Base-by-base conservation (phyloP, 495 filamentous ascomycete genomes). In the Penicillium robsamsonii region DNA sequence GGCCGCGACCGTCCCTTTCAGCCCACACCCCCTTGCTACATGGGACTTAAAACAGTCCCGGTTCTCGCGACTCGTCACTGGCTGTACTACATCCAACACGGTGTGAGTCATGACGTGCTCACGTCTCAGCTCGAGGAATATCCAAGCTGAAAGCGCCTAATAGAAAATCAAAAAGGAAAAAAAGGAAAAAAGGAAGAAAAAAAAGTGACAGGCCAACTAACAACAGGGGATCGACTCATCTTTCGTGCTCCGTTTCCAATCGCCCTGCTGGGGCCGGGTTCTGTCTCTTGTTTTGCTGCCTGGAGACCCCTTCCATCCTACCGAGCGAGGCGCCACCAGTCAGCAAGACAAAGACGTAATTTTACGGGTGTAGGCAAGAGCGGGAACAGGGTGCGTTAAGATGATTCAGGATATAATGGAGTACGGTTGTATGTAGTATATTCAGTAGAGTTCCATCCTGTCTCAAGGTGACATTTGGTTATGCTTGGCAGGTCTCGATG, bases 181-280 rank as follows among this genome's bases (percentile, higher is more conserved):
- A 22, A 22, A 22, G 22, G 22, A 22, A 22, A 22, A 22, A 22
- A 22, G 22, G 22, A 38, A 18, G n/a, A n/a, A 17, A 17, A 47
- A 33, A 35, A n/a, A n/a, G 35, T 38, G 35, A 38, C 8, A 38
- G n/a, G 35, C 7, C n/a, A 17, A 38, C 35, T 38, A 17, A 17
- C 7, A 8, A 47, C 45, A 31, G n/a, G 44, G 44, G 44, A 25
- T 56, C 33, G 35, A 13, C 15, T 17, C 35, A 17, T 38, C 6
- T n/a, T 55, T 53, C 29, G 40, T 54, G 57, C 56, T 60, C 58
- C 46, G 47, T 67, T 67, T 61, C 52, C 45, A 64, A 67, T 58
- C 46, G 44, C 37, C 30, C 61, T 22, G 56, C 49, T 40, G 20
- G 12, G 40, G 25, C 29, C 12, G 17, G 24, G 20, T 11, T 10